Evolutionary conservation across 108 stramenopile species (phyloP), one percentile per base, ranked within the genome.

Genomic region (Fragilaria crotonensis): DNA sequence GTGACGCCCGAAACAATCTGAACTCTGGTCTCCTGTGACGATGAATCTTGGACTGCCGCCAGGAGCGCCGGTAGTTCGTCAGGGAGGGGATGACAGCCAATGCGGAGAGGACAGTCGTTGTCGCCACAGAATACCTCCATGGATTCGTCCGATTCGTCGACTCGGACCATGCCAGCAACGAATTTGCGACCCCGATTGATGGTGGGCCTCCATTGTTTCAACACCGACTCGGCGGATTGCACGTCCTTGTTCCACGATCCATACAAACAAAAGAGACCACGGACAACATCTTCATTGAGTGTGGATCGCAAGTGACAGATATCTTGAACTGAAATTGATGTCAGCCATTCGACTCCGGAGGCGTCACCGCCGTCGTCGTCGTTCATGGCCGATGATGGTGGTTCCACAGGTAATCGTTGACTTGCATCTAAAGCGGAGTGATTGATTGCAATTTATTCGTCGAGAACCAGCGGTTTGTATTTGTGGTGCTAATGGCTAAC

Each of bases 191-290:
- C 63, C 0, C n/a, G 29, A 41, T 52, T 44, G 1, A 52, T 45
- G 31, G 45, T 36, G 1, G 44, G 45, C 36, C 36, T 41, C 36
- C 36, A 41, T 11, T 14, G 25, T 45, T 28, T 21, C 54, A 55
- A 11, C 47, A 54, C 5, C 17, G 32, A 33, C 31, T 45, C 46
- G 51, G 17, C 23, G 49, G 4, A 26, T 25, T 7, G 21, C 36
- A 54, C 21, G 48, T 31, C 17, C 21, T 4, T 22, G 46, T 69
- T 61, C 68, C 68, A 69, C 11, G 60, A 69, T 25, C 68, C 68
- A 57, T 57, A 62, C 2, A 69, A 19, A 5, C 30, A 27, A 49
- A 32, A 32, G 30, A 55, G 30, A 9, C 54, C 54, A 19, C 50
- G 23, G 20, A 51, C 50, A 20, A 25, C 20, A 51, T 41, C 36